Conservation (phyloP, 2,329 filamentous ascomycete species). For the Botrytis medusae region DNA sequence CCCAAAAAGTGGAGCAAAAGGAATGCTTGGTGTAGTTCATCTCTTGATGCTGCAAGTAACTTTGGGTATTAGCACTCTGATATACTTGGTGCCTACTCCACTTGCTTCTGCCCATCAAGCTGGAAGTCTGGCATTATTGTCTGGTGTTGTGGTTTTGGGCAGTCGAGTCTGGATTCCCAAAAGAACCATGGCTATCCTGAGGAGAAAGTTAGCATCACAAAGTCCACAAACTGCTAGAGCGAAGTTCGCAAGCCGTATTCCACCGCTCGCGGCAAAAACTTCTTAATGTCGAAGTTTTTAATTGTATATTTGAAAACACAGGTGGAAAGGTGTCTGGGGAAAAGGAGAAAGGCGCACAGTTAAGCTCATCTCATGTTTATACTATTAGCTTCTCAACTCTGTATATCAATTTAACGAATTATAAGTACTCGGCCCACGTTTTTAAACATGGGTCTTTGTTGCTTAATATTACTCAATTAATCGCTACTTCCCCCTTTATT, state of each 20-base stretch:
- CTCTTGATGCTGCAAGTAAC: conserved; percentile 78
- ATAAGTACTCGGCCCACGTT: background rate
- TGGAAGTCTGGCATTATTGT: conserved; percentile 80
- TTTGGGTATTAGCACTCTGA: conserved; percentile 84
- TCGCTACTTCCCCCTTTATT: too few species aligned
- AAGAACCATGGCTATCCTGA: conserved; percentile 59
- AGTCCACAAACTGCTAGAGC: conserved; percentile 21
- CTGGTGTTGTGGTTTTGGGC: conserved; percentile 76
- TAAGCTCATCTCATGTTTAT: conserved; percentile 4
- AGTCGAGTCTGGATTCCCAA: conserved; percentile 74
- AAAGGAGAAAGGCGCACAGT: background rate
- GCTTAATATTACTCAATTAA: background rate
- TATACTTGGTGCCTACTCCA: conserved; percentile 89
- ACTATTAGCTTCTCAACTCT: conserved; percentile 14
- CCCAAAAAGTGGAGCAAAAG: conserved; percentile 63
- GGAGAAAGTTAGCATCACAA: conserved; percentile 37
- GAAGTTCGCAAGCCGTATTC: background rate
- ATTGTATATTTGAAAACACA: background rate
- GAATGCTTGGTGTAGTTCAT: conserved; percentile 77
- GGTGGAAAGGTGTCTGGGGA: background rate
- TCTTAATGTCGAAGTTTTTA: background rate
- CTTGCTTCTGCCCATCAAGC: conserved; percentile 92
- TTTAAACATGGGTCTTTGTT: background rate
- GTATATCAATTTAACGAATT: background rate
- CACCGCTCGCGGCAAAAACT: background rate